These are phyloP conservation scores for Lepraria neglecta DNA, from an alignment of 495 filamentous ascomycete species.

Conservation along the genomic window DNA sequence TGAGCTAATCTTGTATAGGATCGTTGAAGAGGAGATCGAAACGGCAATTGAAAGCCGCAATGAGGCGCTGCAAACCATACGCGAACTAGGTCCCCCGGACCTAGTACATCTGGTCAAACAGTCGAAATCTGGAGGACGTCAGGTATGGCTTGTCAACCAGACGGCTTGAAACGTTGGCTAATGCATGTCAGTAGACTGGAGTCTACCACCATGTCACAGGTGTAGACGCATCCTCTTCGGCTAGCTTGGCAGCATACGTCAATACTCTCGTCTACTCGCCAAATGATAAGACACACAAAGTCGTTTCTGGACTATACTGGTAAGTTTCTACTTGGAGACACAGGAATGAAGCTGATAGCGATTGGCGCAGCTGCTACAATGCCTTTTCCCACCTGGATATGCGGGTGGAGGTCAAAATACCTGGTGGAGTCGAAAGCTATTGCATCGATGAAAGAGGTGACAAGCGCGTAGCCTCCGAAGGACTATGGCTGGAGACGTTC, in stretches of 20 bases:
- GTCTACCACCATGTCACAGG: slow-evolving; percentile 98
- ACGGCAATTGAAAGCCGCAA: slow-evolving; percentile 85
- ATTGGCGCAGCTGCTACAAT: slow-evolving; percentile 80
- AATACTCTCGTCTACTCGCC: slow-evolving; percentile 91
- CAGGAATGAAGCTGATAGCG: slow-evolving; percentile 3
- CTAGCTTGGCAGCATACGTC: slow-evolving; percentile 93
- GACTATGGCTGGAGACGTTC: slow-evolving; percentile 95
- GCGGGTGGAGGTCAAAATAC: slow-evolving; percentile 95
- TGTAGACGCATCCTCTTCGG: slow-evolving; percentile 93
- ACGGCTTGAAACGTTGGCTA: background rate
- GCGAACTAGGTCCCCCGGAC: slow-evolving; percentile 92
- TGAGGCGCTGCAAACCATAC: slow-evolving; percentile 71
- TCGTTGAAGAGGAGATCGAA: slow-evolving; percentile 84
- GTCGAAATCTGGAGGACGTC: slow-evolving; percentile 49
- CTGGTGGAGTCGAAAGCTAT: slow-evolving; percentile 89
- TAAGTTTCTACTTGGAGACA: slow-evolving; percentile 34
- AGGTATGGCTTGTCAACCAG: slow-evolving; percentile 34
- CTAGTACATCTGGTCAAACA: slow-evolving; percentile 93
- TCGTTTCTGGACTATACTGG: slow-evolving; percentile 92
- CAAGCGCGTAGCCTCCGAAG: slow-evolving; percentile 83
- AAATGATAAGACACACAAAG: slow-evolving; percentile 80
- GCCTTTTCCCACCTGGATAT: slow-evolving; percentile 97
- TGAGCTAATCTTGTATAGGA: slow-evolving; percentile 42
- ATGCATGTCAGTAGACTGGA: slow-evolving; percentile 53
- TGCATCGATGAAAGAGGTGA: slow-evolving; percentile 91